A percentile compares a stretch with the other conserved stretches of the same genome.
phyloP scores from a whole-genome alignment of 495 filamentous ascomycete genomes.

The Hypoxylon subgilvum region DNA sequence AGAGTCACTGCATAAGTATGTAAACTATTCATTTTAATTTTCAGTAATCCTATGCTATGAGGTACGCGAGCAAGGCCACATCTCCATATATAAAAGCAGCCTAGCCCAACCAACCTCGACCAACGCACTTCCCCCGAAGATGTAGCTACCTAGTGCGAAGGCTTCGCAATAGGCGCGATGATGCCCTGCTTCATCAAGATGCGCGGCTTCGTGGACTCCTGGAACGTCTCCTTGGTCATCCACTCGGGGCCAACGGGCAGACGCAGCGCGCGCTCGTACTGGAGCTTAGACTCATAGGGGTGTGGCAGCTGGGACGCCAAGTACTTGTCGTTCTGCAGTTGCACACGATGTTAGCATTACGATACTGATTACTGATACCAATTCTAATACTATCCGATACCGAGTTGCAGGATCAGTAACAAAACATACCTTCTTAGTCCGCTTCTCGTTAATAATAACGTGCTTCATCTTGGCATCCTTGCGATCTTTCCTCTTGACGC shows the following conservation, averaged over 20 bases:
- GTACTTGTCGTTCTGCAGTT: conserved; percentile 78
- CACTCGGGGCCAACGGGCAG: conserved; percentile 92
- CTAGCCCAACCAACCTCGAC: background rate
- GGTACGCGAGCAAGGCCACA: too few relatives aligned
- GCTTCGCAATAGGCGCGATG: conserved; percentile 86
- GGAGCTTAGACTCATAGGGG: conserved; percentile 80
- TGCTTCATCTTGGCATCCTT: conserved; percentile 80
- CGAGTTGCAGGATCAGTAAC: background rate
- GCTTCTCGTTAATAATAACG: conserved; percentile 93
- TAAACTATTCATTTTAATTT: too few relatives aligned
- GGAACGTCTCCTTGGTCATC: conserved; percentile 91
- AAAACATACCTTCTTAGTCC: conserved; percentile 77
- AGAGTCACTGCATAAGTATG: too few relatives aligned
- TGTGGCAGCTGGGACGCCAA: conserved; percentile 81
- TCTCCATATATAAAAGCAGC: too few relatives aligned
- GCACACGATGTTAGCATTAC: conserved; percentile 39
- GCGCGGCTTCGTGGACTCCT: conserved; percentile 86
- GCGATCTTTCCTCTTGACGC: conserved; percentile 75
- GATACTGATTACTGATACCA: too few relatives aligned
- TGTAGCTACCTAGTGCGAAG: conserved; percentile 52
- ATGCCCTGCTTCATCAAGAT: conserved; percentile 92
- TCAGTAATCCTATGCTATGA: too few relatives aligned
- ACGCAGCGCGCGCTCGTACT: conserved; percentile 89
- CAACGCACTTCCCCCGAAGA: background rate
- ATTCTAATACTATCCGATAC: too few relatives aligned